Base-by-base conservation (phyloP, 164 flowering plant genomes). In the Aristolochia fimbriata region DNA sequence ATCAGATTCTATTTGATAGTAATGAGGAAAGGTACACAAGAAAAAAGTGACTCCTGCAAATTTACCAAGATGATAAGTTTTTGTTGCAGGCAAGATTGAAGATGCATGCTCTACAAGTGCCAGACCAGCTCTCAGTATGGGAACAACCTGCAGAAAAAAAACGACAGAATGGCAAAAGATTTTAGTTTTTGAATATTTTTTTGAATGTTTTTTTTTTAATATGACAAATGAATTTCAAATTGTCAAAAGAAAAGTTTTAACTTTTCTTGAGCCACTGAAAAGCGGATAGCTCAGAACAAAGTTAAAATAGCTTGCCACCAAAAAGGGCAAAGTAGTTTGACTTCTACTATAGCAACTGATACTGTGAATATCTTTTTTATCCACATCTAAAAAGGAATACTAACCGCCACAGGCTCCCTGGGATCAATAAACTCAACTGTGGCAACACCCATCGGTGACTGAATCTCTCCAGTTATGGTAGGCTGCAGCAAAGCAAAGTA, bases 91-190 rank as follows among this genome's bases (percentile, higher is more conserved):
- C 77, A 93, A 77, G 70, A 93, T 67, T 17, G 92, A 81, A 58
- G 97, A 72, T 60, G 96, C 97, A 80, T 88, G 78, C 71, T 93
- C 99, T 0, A 76, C 88, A 41, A 93, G 84, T 67, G 91, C 99
- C 61, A 93, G 89, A 64, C 99, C 99, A 74, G 99, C 99, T 80
- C 99, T 86, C 70, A 93, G 65, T 55, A 93, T 90, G 61, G 99
- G 99, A 62, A 93, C 71, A 58, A 93, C 71, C 99, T 93, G 86
- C 66, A 22, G 15, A 15, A 23, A 22, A 12, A 50, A 50, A 52
- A 22, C 11, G 8, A 6, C 30, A 22, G 15, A 17, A 49, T 49
- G 52, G 4, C 22, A 17, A 49, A n/a, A n/a, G n/a, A n/a, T n/a
- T n/a, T n/a, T n/a, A n/a, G n/a, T n/a, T n/a, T n/a, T n/a, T n/a